These are phyloP conservation scores for Venturia pyrina DNA, from an alignment of 2,329 filamentous ascomycete species.

Conservation along the genomic window DNA sequence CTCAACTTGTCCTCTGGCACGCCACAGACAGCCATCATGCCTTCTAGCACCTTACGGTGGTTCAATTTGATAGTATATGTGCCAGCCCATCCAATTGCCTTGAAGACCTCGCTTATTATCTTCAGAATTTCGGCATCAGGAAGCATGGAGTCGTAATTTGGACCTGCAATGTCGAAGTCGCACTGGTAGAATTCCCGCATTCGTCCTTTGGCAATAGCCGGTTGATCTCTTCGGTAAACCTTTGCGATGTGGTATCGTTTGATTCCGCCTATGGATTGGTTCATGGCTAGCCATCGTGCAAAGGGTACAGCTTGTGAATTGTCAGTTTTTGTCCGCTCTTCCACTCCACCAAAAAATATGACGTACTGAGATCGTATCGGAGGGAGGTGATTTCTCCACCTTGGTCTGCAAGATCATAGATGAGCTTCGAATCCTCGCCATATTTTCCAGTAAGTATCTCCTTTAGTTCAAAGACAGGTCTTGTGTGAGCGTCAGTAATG, in stretches of 20 bases:
- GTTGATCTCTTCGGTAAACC: constrained; percentile 74
- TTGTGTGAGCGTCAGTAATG: background rate
- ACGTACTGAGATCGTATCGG: constrained; percentile 64
- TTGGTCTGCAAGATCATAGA: constrained; percentile 82
- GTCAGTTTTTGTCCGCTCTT: background rate
- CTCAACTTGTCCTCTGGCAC: constrained; percentile 81
- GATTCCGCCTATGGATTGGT: constrained; percentile 68
- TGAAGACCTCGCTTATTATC: constrained; percentile 77
- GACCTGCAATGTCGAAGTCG: constrained; percentile 89
- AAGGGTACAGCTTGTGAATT: constrained; percentile 59
- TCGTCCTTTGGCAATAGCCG: constrained; percentile 79
- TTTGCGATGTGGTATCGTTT: constrained; percentile 96
- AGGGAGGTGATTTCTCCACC: constrained; percentile 78
- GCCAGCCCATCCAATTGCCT: constrained; percentile 60
- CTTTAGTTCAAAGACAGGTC: constrained; percentile 63
- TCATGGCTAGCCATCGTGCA: constrained; percentile 89
- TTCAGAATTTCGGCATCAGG: constrained; percentile 83
- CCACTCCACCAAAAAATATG: background rate
- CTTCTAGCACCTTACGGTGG: constrained; percentile 88
- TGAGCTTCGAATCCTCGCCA: constrained; percentile 85
- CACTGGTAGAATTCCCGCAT: constrained; percentile 98
- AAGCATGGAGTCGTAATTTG: constrained; percentile 72
- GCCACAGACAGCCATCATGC: constrained; percentile 82
- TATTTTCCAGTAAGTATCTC: constrained; percentile 80
- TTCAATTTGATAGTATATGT: constrained; percentile 87